Percentiles rank a stretch among this genome's conserved stretches.
Conservation (phyloP, 805 yeast species). For the Suhomyces emberorum region DNA sequence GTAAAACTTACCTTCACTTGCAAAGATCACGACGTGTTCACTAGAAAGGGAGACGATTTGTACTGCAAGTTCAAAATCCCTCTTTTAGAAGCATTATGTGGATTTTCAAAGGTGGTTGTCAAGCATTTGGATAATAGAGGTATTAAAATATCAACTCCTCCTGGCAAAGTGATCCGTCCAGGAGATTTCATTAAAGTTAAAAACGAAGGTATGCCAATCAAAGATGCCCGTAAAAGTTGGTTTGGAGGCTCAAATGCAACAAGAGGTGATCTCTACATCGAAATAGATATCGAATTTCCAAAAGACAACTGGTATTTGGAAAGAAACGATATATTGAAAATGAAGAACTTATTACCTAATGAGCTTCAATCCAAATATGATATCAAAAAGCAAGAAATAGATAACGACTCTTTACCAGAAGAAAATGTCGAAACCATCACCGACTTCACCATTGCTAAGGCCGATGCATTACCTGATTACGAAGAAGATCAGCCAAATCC, state of each 20-base stretch:
- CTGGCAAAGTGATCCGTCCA: constrained; percentile 80
- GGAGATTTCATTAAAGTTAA: constrained; percentile 61
- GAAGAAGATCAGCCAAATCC: constrained; percentile 15
- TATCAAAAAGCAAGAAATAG: constrained; percentile 21
- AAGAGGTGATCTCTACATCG: constrained; percentile 70
- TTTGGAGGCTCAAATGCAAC: constrained; percentile 20
- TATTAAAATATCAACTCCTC: constrained; percentile 58
- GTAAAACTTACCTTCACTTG: constrained; percentile 61
- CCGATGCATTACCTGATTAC: constrained; percentile 30
- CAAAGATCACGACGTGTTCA: constrained; percentile 46
- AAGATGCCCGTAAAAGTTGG: constrained; percentile 26
- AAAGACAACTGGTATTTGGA: constrained; percentile 82
- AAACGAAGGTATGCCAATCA: constrained; percentile 83
- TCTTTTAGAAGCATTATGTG: constrained; percentile 79
- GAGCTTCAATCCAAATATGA: constrained; percentile 24
- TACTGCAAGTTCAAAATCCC: constrained; percentile 58
- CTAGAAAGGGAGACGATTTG: constrained; percentile 61
- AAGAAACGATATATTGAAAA: constrained; percentile 54
- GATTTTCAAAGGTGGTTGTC: constrained; percentile 63
- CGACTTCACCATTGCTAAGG: constrained; percentile 28
- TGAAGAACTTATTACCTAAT: constrained; percentile 55
- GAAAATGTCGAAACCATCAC: constrained; percentile 38
- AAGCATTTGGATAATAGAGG: constrained; percentile 80
- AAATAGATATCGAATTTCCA: constrained; percentile 76
- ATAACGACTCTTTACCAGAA: constrained; percentile 26